A percentile compares a stretch with the other conserved stretches of the same genome.
Evolutionary conservation across 1,284 basidiomycete genomes (phyloP).

Genomic region (Pyrrhoderma lamaoense): DNA sequence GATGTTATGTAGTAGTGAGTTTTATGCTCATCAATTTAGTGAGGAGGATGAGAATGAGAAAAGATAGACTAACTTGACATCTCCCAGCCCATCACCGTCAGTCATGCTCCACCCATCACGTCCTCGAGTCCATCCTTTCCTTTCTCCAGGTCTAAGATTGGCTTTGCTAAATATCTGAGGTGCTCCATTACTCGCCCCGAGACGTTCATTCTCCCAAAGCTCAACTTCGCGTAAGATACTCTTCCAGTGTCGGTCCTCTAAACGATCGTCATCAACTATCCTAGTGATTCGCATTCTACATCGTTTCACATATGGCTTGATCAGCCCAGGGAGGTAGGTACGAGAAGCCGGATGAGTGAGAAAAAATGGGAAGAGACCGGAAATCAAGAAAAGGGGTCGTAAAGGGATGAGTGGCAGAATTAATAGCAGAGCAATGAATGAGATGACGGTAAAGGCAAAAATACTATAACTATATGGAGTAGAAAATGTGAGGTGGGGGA

Average conservation of each 20-base stretch:
- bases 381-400: conserved; percentile 47
- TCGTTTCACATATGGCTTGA: conserved; percentile 22
- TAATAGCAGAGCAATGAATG: conserved; percentile 42
- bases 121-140: conserved; percentile 61
- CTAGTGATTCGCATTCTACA: conserved; percentile 31
- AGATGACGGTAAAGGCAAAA: conserved; percentile 39
- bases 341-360: conserved; percentile 45
- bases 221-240: conserved; percentile 59
- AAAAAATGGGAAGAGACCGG: conserved; percentile 47
- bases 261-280: conserved; percentile 53
- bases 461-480: conserved; percentile 49
- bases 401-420: conserved; percentile 45
- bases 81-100: conserved; percentile 34
- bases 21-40: not conserved
- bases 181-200: conserved; percentile 22
- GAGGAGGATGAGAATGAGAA: not conserved
- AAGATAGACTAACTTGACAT: conserved; percentile 52
- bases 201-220: conserved; percentile 73
- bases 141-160: conserved; percentile 46
- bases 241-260: conserved; percentile 56
- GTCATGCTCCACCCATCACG: conserved; percentile 67
- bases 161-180: conserved; percentile 49
- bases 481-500: conserved; percentile 41
- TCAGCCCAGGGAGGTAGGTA: conserved; percentile 25
- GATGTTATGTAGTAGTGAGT: not conserved